phyloP scores from a whole-genome alignment of 2,329 filamentous ascomycete species.

The Cephalotrichum gorgonifer region DNA sequence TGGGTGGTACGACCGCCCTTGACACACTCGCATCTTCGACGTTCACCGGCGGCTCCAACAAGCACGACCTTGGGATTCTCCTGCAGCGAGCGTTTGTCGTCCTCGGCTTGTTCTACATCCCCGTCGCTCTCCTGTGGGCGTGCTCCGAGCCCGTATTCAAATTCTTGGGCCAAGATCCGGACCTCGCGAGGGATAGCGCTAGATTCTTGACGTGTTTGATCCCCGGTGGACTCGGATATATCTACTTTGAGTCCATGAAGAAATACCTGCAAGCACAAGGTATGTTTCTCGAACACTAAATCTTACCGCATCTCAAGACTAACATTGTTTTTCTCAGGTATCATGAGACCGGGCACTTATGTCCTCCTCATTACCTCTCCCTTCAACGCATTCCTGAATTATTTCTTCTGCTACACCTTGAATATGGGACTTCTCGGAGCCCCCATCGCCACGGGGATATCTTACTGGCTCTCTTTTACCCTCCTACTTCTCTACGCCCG shows the following conservation, averaged over 20 bases:
- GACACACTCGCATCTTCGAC: slow-evolving; percentile 76
- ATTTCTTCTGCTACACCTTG: slow-evolving; percentile 64
- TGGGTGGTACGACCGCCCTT: slow-evolving; percentile 77
- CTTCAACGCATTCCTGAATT: slow-evolving; percentile 72
- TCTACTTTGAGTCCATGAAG: slow-evolving; percentile 81
- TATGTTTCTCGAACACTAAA: slow-evolving; percentile 27
- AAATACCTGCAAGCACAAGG: slow-evolving; percentile 84
- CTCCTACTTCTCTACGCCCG: slow-evolving; percentile 64
- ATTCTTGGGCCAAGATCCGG: slow-evolving; percentile 65
- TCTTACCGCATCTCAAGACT: not conserved
- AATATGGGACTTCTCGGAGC: slow-evolving; percentile 66
- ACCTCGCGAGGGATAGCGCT: slow-evolving; percentile 63
- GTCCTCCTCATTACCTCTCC: slow-evolving; percentile 76
- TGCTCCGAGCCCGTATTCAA: slow-evolving; percentile 66
- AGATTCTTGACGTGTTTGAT: slow-evolving; percentile 64
- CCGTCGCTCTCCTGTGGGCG: slow-evolving; percentile 64
- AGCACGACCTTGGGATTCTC: slow-evolving; percentile 67
- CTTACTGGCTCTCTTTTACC: slow-evolving; percentile 77
- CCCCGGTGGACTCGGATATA: slow-evolving; percentile 74
- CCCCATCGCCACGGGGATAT: slow-evolving; percentile 70
- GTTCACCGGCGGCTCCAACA: slow-evolving; percentile 72
- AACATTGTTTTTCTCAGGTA: slow-evolving; percentile 19
- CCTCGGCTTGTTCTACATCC: slow-evolving; percentile 60
- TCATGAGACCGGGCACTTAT: slow-evolving; percentile 77
- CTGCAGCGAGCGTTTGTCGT: slow-evolving; percentile 69